Percentiles rank a stretch among this genome's conserved stretches.
phyloP scores from a whole-genome alignment of 1,284 basidiomycete species.

The Pseudozyma tsukubaensis region DNA sequence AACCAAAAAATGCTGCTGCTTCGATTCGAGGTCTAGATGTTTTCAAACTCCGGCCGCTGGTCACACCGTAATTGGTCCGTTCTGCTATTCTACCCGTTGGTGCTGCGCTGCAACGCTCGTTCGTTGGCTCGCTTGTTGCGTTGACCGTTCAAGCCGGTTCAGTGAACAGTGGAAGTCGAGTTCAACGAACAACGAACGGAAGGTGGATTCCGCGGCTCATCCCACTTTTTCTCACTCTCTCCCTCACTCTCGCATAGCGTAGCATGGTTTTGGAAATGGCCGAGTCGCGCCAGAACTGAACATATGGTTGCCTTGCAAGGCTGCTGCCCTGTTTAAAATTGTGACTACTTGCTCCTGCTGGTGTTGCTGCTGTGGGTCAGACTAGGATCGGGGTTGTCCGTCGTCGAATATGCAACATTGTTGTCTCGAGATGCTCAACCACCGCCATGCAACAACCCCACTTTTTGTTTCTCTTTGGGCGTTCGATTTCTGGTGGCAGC shows the following conservation, averaged over 20 bases:
- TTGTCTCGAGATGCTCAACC: slow-evolving; percentile 2
- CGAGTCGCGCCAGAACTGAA: neutral
- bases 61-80: slow-evolving; percentile 12
- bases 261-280: neutral
- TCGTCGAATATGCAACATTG: neutral
- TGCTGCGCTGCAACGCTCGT: neutral
- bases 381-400: no score
- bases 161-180: no score
- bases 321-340: no score
- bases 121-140: neutral
- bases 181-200: no score
- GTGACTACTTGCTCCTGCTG: no score
- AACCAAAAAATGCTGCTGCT: slow-evolving; percentile 3
- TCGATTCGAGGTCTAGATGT: slow-evolving; percentile 23
- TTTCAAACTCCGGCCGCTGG: slow-evolving; percentile 19
- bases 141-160: neutral
- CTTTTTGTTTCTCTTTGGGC: neutral
- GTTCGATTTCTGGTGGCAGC: no score
- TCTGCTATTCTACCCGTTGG: neutral
- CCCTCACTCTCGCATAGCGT: neutral
- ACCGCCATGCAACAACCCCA: neutral
- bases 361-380: no score
- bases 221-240: neutral
- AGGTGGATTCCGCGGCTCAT: no score
- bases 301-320: neutral